Evolutionary conservation across 805 yeast genomes (phyloP), one percentile per base, ranked within the genome.

Genomic region (Cephaloascus albidus): DNA sequence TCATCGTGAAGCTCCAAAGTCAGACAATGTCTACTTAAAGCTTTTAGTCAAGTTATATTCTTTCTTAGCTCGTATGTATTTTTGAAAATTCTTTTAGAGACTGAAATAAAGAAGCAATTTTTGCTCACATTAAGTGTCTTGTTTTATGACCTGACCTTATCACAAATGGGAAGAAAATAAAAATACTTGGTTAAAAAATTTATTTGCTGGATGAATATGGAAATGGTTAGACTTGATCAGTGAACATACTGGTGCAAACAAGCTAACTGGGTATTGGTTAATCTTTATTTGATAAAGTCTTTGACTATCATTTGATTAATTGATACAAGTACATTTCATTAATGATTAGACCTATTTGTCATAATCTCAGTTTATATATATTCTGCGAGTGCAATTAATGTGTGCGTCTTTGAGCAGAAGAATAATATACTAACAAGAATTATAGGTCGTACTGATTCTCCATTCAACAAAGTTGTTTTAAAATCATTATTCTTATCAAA

Each of bases 1-100:
- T 74, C 95, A 87, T 87, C 88, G 99, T 78, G 75, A 83, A 68
- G 97, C 97, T 74, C 99, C 98, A 77, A 87, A 87, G 81, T 90
- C 97, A 56, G 96, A 93, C 77, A 93, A 93, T 70, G 96, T 89
- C 76, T 93, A 93, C 96, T 79, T 93, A 76, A 85, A 84, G 75
- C 75, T 93, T 68, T 84, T 93, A 74, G 97, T 90, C 72, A 90
- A 90, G 84, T 79, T 93, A 62, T 93, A 89, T 87, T 74, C 97
- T 68, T 93, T 87, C 94, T 81, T 93, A 75, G 96, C 97, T 77
- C 97, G 98, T 86, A 85, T 73, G 96, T 86, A 71, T 50, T 32
- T 36, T 53, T 49, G 66, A 23, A 12, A 23, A 23, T 8, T 23
- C 12, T 12, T 23, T 23, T 6, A 8, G 6, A 23, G 28, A 23